Conservation (phyloP, 2,329 filamentous ascomycete species). For the Pleurostoma richardsiae region DNA sequence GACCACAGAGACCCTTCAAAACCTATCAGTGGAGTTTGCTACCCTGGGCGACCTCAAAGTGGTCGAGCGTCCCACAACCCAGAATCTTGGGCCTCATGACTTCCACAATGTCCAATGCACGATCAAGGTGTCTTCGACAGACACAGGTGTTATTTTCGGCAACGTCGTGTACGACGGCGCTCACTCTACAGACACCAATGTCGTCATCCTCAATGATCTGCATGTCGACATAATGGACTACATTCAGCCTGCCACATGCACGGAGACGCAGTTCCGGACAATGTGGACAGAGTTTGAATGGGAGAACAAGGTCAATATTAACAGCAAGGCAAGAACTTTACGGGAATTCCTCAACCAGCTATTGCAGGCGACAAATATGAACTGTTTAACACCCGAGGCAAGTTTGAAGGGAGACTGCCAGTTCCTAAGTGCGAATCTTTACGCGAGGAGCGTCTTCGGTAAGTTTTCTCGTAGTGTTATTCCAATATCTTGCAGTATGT, state of each 20-base stretch:
- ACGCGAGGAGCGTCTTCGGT: constrained; percentile 97
- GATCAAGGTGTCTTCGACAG: constrained; percentile 96
- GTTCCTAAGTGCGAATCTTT: constrained; percentile 94
- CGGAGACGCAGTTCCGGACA: constrained; percentile 97
- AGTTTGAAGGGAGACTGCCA: constrained; percentile 97
- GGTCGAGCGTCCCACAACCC: constrained; percentile 91
- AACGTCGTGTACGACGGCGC: constrained; percentile 97
- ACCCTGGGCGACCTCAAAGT: constrained; percentile 97
- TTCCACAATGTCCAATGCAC: constrained; percentile 98
- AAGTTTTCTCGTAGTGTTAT: constrained; percentile 38
- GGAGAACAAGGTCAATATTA: constrained; percentile 99
- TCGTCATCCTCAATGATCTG: constrained; percentile 96
- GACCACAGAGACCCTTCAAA: constrained; percentile 92
- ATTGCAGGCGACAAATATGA: constrained; percentile 99
- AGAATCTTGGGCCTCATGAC: constrained; percentile 91
- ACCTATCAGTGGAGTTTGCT: constrained; percentile 96
- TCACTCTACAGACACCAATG: constrained; percentile 87
- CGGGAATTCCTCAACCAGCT: constrained; percentile 89
- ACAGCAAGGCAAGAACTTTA: constrained; percentile 89
- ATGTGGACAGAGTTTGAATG: constrained; percentile 99
- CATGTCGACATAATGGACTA: constrained; percentile 99
- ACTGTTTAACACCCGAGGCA: constrained; percentile 91
- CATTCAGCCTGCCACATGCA: constrained; percentile 94
- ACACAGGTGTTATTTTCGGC: constrained; percentile 97
- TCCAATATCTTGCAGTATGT: constrained; percentile 4